phyloP scores from a whole-genome alignment of 2,329 filamentous ascomycete genomes.

The Scedosporium boydii region DNA sequence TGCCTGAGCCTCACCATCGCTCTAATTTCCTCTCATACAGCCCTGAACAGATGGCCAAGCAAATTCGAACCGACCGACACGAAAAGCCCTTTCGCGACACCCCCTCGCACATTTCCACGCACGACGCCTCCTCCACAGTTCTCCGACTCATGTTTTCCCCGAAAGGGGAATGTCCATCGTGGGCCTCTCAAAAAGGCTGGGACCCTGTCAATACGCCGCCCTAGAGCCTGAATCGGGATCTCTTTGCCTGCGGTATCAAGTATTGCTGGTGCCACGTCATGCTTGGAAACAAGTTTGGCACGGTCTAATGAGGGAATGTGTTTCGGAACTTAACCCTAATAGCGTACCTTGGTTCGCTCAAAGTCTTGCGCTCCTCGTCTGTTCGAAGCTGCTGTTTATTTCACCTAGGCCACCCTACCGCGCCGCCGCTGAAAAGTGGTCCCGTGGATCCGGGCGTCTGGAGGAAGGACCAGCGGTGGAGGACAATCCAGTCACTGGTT shows the following conservation, averaged over 20 bases:
- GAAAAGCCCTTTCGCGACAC: constrained; percentile 2
- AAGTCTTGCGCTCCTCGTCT: constrained; percentile 62
- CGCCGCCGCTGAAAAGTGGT: constrained; percentile 42
- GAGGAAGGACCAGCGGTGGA: constrained; percentile 35
- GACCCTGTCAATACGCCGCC: constrained; percentile 41
- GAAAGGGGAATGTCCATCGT: constrained; percentile 49
- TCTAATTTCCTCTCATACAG: neutral
- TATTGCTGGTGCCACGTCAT: constrained; percentile 3
- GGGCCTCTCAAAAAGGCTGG: constrained; percentile 29
- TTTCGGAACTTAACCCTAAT: constrained; percentile 97
- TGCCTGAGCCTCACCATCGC: neutral
- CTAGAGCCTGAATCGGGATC: constrained; percentile 51
- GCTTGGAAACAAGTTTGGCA: constrained; percentile 24
- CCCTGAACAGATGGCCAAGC: neutral
- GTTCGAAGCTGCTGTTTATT: constrained; percentile 54
- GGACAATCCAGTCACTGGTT: constrained; percentile 46
- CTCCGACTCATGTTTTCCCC: constrained; percentile 62
- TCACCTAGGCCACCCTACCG: constrained; percentile 20
- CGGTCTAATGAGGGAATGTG: constrained; percentile 46
- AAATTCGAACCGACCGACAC: neutral
- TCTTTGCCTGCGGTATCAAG: neutral
- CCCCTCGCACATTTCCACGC: constrained; percentile 25
- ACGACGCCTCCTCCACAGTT: constrained; percentile 72
- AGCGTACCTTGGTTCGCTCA: constrained; percentile 52
- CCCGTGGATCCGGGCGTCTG: constrained; percentile 18